phyloP scores from a whole-genome alignment of 2,329 filamentous ascomycete species.

The Pseudogymnoascus sp. region DNA sequence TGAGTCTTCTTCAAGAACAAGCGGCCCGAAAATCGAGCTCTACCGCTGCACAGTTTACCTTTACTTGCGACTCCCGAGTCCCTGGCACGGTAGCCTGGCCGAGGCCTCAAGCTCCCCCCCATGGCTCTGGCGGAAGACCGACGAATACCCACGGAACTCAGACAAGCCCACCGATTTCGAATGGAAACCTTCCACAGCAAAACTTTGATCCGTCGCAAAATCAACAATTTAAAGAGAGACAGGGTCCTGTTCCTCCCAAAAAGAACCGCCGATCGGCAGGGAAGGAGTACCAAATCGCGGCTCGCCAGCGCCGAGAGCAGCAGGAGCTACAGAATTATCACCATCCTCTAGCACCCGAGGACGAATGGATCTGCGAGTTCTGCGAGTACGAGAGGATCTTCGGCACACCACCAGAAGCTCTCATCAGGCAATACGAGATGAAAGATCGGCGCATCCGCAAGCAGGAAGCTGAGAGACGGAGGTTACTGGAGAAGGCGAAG shows the following conservation, averaged over 20 bases:
- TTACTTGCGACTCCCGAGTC: slow-evolving; percentile 88
- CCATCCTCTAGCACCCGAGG: slow-evolving; percentile 62
- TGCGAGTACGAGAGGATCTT: slow-evolving; percentile 98
- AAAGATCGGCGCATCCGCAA: slow-evolving; percentile 83
- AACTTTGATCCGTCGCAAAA: slow-evolving; percentile 17
- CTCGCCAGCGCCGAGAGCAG: slow-evolving; percentile 68
- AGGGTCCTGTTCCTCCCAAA: slow-evolving; percentile 37
- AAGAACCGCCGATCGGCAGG: slow-evolving; percentile 62
- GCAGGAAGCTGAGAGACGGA: slow-evolving; percentile 76
- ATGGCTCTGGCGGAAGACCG: slow-evolving; percentile 21
- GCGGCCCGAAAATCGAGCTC: slow-evolving; percentile 54
- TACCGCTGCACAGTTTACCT: slow-evolving; percentile 86
- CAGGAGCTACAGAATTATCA: slow-evolving; percentile 72
- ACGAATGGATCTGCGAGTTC: slow-evolving; percentile 95
- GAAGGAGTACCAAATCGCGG: slow-evolving; percentile 68
- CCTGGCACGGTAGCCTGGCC: slow-evolving; percentile 74
- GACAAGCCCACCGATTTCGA: slow-evolving; percentile 25
- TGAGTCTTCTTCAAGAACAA: slow-evolving; percentile 70
- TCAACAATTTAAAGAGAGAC: not conserved
- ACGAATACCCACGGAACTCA: slow-evolving; percentile 31
- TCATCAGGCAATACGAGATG: slow-evolving; percentile 89
- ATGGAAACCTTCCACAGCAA: not conserved
- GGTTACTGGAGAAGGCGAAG: slow-evolving; percentile 86
- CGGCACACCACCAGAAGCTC: slow-evolving; percentile 72
- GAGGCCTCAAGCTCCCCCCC: slow-evolving; percentile 35